A percentile compares a stretch with the other conserved stretches of the same genome.
phyloP scores from a whole-genome alignment of 2,329 filamentous ascomycete genomes.

The Phaeosphaeriaceae sp. region DNA sequence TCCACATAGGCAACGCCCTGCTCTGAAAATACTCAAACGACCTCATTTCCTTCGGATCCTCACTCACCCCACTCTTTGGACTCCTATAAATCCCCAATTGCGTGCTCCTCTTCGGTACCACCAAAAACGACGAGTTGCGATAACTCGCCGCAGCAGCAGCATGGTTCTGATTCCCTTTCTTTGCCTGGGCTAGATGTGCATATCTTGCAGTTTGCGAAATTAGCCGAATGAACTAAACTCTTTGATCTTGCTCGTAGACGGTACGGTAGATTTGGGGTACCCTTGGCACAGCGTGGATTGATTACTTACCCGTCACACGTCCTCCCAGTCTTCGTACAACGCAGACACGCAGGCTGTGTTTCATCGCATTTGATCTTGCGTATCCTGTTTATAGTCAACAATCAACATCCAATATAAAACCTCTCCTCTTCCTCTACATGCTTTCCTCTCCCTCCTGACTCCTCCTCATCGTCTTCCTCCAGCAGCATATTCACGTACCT shows the following conservation, averaged over 20 bases:
- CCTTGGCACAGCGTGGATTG: conserved; percentile 29
- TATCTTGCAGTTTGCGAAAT: conserved; percentile 24
- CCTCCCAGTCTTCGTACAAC: conserved; percentile 46
- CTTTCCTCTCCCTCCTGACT: too few relatives aligned
- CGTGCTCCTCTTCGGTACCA: conserved; percentile 26
- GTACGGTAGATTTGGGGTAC: neutral
- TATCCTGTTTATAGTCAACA: conserved; percentile 15
- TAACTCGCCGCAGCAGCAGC: conserved; percentile 26
- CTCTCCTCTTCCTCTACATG: too few relatives aligned
- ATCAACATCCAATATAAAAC: neutral
- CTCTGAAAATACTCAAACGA: conserved; percentile 38
- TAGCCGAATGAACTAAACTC: neutral
- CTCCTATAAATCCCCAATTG: conserved; percentile 18
- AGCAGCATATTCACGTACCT: conserved; percentile 17
- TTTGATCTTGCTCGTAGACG: neutral
- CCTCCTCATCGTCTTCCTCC: too few relatives aligned
- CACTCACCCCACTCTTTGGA: conserved; percentile 27
- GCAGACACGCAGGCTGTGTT: conserved; percentile 37
- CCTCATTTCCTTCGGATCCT: conserved; percentile 31
- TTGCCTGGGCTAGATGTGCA: conserved; percentile 22
- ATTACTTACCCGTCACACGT: conserved; percentile 41
- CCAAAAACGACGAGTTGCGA: conserved; percentile 35
- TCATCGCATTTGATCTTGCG: conserved; percentile 49
- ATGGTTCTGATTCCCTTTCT: conserved; percentile 7
- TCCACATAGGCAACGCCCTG: conserved; percentile 37